A percentile compares a stretch with the other conserved stretches of the same genome.
Evolutionary conservation across 164 flowering plant species (phyloP).

Genomic region (Tetracentron sinense): DNA sequence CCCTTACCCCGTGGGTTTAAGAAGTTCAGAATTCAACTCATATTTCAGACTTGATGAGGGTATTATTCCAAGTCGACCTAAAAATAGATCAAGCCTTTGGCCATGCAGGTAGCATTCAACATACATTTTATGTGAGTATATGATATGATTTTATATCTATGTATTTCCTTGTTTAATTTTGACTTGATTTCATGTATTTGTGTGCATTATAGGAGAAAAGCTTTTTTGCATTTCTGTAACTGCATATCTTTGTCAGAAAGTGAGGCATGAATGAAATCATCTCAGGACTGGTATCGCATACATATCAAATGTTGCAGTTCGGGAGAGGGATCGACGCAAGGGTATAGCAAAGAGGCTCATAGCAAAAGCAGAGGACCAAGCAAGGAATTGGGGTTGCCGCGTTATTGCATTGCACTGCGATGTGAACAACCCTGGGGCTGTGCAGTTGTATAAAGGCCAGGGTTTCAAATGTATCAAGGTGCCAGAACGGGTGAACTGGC

Average conservation of each 20-base stretch:
- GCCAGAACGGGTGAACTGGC: slow-evolving; percentile 93
- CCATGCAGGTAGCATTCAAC: too few relatives aligned
- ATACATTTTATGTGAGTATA: too few relatives aligned
- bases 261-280: slow-evolving; percentile 10
- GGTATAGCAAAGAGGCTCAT: slow-evolving; percentile 82
- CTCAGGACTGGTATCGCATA: slow-evolving; percentile 91
- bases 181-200: too few relatives aligned
- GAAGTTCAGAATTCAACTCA: too few relatives aligned
- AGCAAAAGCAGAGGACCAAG: slow-evolving; percentile 76
- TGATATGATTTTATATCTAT: too few relatives aligned
- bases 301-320: slow-evolving; percentile 91
- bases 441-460: slow-evolving; percentile 59
- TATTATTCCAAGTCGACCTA: too few relatives aligned
- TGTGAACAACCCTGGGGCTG: slow-evolving; percentile 64
- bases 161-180: too few relatives aligned
- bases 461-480: slow-evolving; percentile 77
- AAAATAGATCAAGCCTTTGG: too few relatives aligned
- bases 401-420: slow-evolving; percentile 90
- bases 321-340: slow-evolving; percentile 69
- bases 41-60: too few relatives aligned
- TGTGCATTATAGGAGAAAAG: too few relatives aligned
- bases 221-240: background rate
- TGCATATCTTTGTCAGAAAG: slow-evolving; percentile 1
- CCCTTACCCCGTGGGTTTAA: too few relatives aligned
- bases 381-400: slow-evolving; percentile 83